Base-by-base conservation (phyloP, 345 rosid genomes). In the Eucalyptus curtisii region DNA sequence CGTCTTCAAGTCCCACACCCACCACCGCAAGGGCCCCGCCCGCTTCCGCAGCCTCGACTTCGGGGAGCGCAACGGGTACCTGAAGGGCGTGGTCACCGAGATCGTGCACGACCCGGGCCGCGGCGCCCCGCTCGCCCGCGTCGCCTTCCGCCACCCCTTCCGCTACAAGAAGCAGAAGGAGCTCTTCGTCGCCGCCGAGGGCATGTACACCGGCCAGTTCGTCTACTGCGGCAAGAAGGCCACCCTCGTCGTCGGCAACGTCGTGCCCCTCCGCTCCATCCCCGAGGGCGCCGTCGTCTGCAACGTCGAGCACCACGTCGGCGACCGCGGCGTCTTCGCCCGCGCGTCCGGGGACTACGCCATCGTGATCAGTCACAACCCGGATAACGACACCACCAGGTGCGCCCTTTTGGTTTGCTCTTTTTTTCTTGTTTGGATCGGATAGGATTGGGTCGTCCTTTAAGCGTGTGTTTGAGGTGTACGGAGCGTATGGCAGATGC, bases 161-260 rank as follows among this genome's bases (percentile, higher is more conserved):
- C 92, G 95, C 25, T 93, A 93, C 88, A 89, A 88, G 92, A 91
- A 93, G 87, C 95, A 93, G 89, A 93, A 92, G 91, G 95, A 93
- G 92, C 94, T 92, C 22, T 93, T 93, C 87, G 88, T 93, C 15
- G 95, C 96, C 5, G 94, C 96, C 24, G 94, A 93, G 88, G 94
- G 94, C 30, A 92, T 93, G 86, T 93, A 92, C 92, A 92, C 93
- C 5, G 95, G 96, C 0, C 95, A 93, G 95, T 94, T 93, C 87
- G 90, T 94, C 66, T 94, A 93, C 91, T 94, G 95, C 31, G 95
- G 96, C 25, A 94, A 93, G 93, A 94, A 93, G 89, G 95, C 95
- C 57, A 91, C 87, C n/a, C 92, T 94, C 14, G 66, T 93, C 89
- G 96, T 94, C 52, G 96, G 96, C 22, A 94, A 94, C 66, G 95